Conservation (phyloP, 2,329 filamentous ascomycete species). For the Emergomyces pasteurianus region DNA sequence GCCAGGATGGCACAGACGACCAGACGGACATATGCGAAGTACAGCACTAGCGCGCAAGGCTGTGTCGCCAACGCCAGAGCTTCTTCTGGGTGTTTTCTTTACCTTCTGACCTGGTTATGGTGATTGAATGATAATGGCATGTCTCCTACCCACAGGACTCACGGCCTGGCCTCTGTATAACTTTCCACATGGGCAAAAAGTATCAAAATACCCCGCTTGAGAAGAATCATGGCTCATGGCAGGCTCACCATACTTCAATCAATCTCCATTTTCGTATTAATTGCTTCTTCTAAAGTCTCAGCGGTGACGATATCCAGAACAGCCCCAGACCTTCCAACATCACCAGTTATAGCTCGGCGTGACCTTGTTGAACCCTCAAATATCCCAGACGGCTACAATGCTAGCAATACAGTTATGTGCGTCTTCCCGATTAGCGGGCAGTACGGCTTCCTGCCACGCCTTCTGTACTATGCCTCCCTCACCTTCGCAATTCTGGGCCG, state of each 20-base stretch:
- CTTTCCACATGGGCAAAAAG: too few relatives aligned
- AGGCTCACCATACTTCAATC: not conserved
- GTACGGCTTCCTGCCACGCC: constrained; percentile 17
- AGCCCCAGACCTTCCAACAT: not conserved
- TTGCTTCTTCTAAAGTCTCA: not conserved
- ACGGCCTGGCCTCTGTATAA: too few relatives aligned
- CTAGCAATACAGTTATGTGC: constrained; percentile 9
- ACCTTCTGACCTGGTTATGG: too few relatives aligned
- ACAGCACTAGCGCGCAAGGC: too few relatives aligned
- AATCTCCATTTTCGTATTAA: not conserved
- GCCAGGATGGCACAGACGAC: too few relatives aligned
- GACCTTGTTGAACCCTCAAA: constrained; percentile 6
- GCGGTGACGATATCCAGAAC: not conserved
- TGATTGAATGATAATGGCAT: too few relatives aligned
- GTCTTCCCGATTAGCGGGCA: constrained; percentile 16
- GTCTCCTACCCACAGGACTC: too few relatives aligned
- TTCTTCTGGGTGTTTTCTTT: too few relatives aligned
- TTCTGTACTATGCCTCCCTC: constrained; percentile 20
- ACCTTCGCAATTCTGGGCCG: constrained; percentile 18
- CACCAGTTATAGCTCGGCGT: not conserved
- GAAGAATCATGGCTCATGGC: too few relatives aligned
- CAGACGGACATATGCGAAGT: too few relatives aligned
- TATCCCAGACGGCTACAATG: constrained; percentile 1
- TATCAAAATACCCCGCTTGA: too few relatives aligned
- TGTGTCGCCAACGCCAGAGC: too few relatives aligned